phyloP scores from a whole-genome alignment of 345 rosid genomes.

The Trapa incisa region DNA sequence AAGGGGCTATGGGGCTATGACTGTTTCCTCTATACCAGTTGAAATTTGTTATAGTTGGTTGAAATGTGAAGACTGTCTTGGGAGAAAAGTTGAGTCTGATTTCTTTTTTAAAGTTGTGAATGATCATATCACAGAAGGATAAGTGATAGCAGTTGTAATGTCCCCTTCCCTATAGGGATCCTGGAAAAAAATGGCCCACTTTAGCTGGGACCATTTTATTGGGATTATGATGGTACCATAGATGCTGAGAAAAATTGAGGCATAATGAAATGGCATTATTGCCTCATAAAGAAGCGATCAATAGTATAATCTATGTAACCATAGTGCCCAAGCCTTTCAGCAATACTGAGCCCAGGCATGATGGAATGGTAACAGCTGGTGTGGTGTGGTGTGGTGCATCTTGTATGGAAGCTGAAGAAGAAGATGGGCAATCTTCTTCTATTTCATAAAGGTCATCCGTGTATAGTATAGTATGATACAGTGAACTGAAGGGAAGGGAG shows the following conservation, averaged over 20 bases:
- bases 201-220: neutral
- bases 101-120: constrained; percentile 18
- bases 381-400: no score
- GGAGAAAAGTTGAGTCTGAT: constrained; percentile 16
- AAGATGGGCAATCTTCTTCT: no score
- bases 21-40: neutral
- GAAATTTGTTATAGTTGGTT: constrained; percentile 8
- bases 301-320: no score
- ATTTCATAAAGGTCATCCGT: no score
- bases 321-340: no score
- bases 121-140: constrained; percentile 5
- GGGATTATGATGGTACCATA: neutral
- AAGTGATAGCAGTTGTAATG: neutral
- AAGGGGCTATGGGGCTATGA: neutral
- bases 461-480: no score
- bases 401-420: no score
- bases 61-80: constrained; percentile 12
- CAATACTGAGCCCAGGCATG: no score
- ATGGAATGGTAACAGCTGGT: no score
- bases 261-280: neutral
- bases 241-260: neutral
- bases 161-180: constrained; percentile 1
- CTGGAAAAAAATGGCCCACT: neutral
- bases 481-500: neutral
- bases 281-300: no score